These are phyloP conservation scores for Colletotrichum destructivum DNA, from an alignment of 2,329 filamentous ascomycete species.

Conservation along the genomic window DNA sequence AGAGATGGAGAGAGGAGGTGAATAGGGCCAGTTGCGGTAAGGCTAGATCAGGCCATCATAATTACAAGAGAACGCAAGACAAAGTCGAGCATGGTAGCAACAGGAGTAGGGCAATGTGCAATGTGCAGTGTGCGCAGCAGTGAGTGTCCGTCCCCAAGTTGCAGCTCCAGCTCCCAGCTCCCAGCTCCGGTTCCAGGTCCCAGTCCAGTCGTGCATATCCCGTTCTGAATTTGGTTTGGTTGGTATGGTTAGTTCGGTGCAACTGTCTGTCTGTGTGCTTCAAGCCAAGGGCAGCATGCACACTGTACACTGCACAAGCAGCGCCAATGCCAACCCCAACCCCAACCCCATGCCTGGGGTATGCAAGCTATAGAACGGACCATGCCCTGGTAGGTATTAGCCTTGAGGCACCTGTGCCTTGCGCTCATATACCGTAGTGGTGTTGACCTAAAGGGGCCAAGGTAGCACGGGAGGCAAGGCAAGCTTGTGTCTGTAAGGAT, in stretches of 20 bases:
- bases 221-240: neutral
- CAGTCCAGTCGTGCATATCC: constrained; percentile 1
- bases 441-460: constrained; percentile 2
- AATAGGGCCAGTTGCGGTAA: constrained; percentile 11
- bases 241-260: constrained; percentile 9
- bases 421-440: neutral
- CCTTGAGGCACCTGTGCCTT: constrained; percentile 3
- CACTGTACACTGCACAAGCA: constrained; percentile 28
- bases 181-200: constrained; percentile 9
- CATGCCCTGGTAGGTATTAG: constrained; percentile 25
- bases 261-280: constrained; percentile 10
- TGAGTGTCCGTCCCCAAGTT: constrained; percentile 5
- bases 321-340: constrained; percentile 1
- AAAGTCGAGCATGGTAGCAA: constrained; percentile 5
- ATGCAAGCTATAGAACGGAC: constrained; percentile 11
- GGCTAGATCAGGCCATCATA: constrained; percentile 11
- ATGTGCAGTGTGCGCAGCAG: neutral
- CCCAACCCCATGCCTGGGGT: constrained; percentile 14
- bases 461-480: constrained; percentile 14
- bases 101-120: constrained; percentile 18
- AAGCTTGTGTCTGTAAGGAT: constrained; percentile 11
- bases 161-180: constrained; percentile 4
- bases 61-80: neutral
- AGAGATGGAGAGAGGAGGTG: neutral
- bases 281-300: constrained; percentile 13